These are phyloP conservation scores for Serendipita sp. DNA, from an alignment of 768 basidiomycete genomes.

Conservation along the genomic window DNA sequence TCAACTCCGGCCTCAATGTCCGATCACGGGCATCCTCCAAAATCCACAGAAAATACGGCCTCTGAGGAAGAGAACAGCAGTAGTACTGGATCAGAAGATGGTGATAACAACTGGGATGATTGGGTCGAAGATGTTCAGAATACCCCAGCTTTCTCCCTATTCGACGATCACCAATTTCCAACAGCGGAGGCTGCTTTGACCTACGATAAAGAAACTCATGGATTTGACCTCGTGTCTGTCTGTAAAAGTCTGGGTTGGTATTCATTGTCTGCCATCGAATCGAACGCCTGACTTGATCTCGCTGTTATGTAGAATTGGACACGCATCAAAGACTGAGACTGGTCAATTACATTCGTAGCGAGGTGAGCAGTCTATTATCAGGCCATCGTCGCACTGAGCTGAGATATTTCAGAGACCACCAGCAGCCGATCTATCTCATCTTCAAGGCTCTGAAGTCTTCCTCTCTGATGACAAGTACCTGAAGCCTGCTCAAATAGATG, in stretches of 20 bases:
- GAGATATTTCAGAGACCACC: conserved; percentile 32
- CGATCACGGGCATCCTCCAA: not conserved
- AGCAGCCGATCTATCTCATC: conserved; percentile 25
- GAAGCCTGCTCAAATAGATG: conserved; percentile 66
- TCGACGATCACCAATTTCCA: conserved; percentile 44
- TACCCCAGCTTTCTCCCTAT: conserved; percentile 36
- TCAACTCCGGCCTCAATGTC: not conserved
- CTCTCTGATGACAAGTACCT: conserved; percentile 67
- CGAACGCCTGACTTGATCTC: not conserved
- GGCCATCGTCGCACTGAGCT: conserved; percentile 6
- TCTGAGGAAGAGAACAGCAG: not conserved
- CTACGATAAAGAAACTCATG: conserved; percentile 43
- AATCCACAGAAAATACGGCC: not conserved
- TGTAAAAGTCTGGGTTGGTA: conserved; percentile 40
- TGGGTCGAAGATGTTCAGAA: conserved; percentile 58
- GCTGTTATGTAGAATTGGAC: conserved; percentile 40
- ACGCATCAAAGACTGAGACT: conserved; percentile 63
- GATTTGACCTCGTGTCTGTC: conserved; percentile 41
- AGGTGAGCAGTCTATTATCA: conserved; percentile 24
- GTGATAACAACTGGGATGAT: conserved; percentile 62
- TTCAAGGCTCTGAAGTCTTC: conserved; percentile 44
- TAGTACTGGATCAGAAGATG: conserved; percentile 12
- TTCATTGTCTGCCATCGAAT: not conserved
- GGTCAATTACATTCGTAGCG: conserved; percentile 74
- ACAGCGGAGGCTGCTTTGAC: conserved; percentile 41